Evolutionary conservation across 331 rosid genomes (phyloP), one percentile per base, ranked within the genome.

Genomic region (Quercus tomentella): DNA sequence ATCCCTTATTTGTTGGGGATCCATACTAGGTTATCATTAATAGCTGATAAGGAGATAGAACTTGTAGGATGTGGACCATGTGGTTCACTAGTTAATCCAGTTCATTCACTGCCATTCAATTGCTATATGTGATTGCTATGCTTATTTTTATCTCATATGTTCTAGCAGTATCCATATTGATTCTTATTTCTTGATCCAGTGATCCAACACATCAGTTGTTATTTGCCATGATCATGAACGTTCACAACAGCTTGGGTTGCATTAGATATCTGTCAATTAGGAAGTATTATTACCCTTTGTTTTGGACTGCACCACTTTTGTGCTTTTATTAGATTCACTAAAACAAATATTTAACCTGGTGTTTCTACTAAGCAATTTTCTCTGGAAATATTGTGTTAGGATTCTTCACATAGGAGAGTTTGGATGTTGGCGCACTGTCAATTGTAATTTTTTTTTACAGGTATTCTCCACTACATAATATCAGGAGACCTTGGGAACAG

Each of bases 401-500:
- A 28, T 30, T 20, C 25, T 85, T 79, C 75, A 45, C 70, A 58
- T 10, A 28, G 37, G 43, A 67, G 23, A 67, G 56, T 56, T 21
- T 45, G 7, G 66, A 1, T 45, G 54, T 45, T 45, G 54, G 28
- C 61, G 68, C 67, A 60, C 71, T 63, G 37, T 43, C 62, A 72
- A n/a, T 57, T 69, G 58, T 35, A 33, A 61, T 67, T 18, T 11
- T 49, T 6, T 66, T 41, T 62, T 82, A 56, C 86, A 95, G 99
- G 92, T 95, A 95, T 92, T 95, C 99, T 18, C 99, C 99, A 18
- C 84, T 95, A 58, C 99, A 95, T 84, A 93, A 93, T 86, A 96
- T 95, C 28, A 85, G 82, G 89, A 87, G 97, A 85, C 99, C 96
- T 16, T 95, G 99, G 98, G 99, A 90, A 72, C 87, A 80, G 57